Percentiles rank a stretch among this genome's conserved stretches.
These are phyloP conservation scores for Phytophthora vignae DNA, from an alignment of 352 stramenopile species.

Conservation along the genomic window DNA sequence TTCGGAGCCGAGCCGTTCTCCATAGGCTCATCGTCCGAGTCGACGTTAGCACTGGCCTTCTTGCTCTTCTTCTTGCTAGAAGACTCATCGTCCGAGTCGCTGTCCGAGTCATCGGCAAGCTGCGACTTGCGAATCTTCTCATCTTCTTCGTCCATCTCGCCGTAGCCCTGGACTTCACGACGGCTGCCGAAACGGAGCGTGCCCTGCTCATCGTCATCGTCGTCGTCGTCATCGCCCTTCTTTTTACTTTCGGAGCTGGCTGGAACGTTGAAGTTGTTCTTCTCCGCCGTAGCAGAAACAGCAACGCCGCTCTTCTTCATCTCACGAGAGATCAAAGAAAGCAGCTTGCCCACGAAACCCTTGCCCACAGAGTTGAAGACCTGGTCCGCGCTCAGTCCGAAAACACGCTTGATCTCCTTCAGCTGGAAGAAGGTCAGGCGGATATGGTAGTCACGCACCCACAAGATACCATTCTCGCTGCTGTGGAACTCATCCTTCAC, in stretches of 20 bases:
- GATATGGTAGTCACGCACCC: slow-evolving; percentile 98
- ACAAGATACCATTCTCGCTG: slow-evolving; percentile 91
- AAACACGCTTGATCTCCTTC: slow-evolving; percentile 96
- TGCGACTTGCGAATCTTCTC: slow-evolving; percentile 79
- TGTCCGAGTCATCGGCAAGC: slow-evolving; percentile 65
- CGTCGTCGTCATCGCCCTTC: slow-evolving; percentile 68
- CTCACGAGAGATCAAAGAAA: slow-evolving; percentile 95
- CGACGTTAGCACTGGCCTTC: neutral
- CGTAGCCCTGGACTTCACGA: slow-evolving; percentile 88
- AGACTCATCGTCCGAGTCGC: slow-evolving; percentile 62
- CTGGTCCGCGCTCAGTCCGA: slow-evolving; percentile 95
- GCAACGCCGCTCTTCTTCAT: slow-evolving; percentile 90
- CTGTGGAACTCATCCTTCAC: slow-evolving; percentile 93
- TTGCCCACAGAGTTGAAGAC: slow-evolving; percentile 90
- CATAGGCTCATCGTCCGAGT: slow-evolving; percentile 51
- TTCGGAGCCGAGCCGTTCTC: slow-evolving; percentile 38
- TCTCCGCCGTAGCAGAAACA: slow-evolving; percentile 60
- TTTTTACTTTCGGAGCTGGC: slow-evolving; percentile 51
- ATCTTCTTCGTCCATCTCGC: slow-evolving; percentile 96
- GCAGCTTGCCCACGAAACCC: slow-evolving; percentile 93
- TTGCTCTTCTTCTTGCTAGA: slow-evolving; percentile 49
- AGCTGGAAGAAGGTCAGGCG: slow-evolving; percentile 94
- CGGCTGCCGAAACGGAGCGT: slow-evolving; percentile 86
- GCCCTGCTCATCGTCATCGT: slow-evolving; percentile 91
- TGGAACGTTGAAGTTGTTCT: slow-evolving; percentile 48